Percentiles rank a stretch among this genome's conserved stretches.
Evolutionary conservation across 1,284 basidiomycete genomes (phyloP).

Genomic region (Kalmanozyma brasiliensis): DNA sequence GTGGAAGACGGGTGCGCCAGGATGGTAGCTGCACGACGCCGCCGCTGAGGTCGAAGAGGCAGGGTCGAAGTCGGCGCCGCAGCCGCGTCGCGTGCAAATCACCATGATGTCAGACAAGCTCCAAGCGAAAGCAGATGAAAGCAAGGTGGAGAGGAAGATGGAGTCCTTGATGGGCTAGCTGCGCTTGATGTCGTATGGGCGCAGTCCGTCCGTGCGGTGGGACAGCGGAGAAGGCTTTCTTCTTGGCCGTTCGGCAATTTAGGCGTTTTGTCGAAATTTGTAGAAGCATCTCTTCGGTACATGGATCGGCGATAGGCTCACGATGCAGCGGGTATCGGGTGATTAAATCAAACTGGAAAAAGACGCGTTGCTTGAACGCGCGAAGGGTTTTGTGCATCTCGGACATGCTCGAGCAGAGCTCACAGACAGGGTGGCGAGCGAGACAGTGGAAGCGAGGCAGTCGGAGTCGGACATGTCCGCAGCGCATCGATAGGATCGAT

Average conservation of each 20-base stretch:
- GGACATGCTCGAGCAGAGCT: neutral
- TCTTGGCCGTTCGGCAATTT: slow-evolving; percentile 2
- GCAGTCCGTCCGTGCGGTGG: neutral
- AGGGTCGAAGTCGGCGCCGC: slow-evolving; percentile 57
- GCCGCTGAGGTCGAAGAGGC: slow-evolving; percentile 8
- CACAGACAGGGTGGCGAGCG: too few relatives aligned
- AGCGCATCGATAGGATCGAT: slow-evolving; percentile 5
- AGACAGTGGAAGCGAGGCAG: slow-evolving; percentile 20
- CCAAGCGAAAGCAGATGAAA: neutral
- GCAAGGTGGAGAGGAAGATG: neutral
- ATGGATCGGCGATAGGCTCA: slow-evolving; percentile 12
- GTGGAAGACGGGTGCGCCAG: slow-evolving; percentile 66
- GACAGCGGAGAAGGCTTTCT: too few relatives aligned
- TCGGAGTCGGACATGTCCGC: slow-evolving; percentile 22
- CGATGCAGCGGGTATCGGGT: slow-evolving; percentile 3
- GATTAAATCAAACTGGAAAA: slow-evolving; percentile 1
- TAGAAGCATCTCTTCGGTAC: slow-evolving; percentile 11
- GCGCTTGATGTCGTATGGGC: neutral
- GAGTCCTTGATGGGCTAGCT: too few relatives aligned
- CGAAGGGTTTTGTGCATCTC: too few relatives aligned
- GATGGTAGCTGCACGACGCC: slow-evolving; percentile 59
- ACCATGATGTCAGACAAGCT: slow-evolving; percentile 41
- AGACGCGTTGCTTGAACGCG: slow-evolving; percentile 8
- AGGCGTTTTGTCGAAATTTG: slow-evolving; percentile 27
- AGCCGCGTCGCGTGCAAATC: slow-evolving; percentile 63